phyloP scores from a whole-genome alignment of 768 basidiomycete species.

The Lentinula aciculospora region DNA sequence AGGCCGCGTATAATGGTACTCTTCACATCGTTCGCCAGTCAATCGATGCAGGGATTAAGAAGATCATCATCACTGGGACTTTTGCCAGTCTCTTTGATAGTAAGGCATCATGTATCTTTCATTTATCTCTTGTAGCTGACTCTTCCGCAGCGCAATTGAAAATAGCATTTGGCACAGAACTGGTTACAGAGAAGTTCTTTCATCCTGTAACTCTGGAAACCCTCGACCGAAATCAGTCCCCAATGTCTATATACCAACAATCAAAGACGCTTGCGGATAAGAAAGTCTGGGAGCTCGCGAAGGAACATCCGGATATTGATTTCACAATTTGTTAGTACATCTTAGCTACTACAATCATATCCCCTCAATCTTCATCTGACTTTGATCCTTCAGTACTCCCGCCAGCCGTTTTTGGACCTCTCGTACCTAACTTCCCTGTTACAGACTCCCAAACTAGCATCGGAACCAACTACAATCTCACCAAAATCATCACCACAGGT shows the following conservation, averaged over 20 bases:
- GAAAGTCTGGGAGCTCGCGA: slow-evolving; percentile 11
- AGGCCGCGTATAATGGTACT: slow-evolving; percentile 21
- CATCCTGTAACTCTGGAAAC: slow-evolving; percentile 8
- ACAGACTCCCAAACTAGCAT: neutral
- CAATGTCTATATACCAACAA: slow-evolving; percentile 6
- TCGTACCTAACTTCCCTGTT: slow-evolving; percentile 11
- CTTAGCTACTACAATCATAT: neutral
- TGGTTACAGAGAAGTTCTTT: neutral
- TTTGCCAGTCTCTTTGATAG: slow-evolving; percentile 12
- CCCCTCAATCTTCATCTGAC: too few relatives aligned
- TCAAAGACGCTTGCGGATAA: slow-evolving; percentile 12
- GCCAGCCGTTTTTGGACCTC: slow-evolving; percentile 15
- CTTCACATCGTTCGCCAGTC: slow-evolving; percentile 21
- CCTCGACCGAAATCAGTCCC: slow-evolving; percentile 6
- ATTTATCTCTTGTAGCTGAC: neutral
- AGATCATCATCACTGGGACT: slow-evolving; percentile 18
- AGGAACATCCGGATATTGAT: slow-evolving; percentile 12
- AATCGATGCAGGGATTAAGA: slow-evolving; percentile 15
- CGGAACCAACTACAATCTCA: slow-evolving; percentile 2
- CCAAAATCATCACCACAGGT: neutral
- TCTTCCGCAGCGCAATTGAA: neutral
- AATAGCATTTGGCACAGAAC: slow-evolving; percentile 1
- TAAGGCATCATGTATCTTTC: neutral
- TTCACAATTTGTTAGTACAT: slow-evolving; percentile 10
- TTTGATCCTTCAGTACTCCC: slow-evolving; percentile 11